Conservation (phyloP, 768 basidiomycete species). For the Termitomyces sp. region DNA sequence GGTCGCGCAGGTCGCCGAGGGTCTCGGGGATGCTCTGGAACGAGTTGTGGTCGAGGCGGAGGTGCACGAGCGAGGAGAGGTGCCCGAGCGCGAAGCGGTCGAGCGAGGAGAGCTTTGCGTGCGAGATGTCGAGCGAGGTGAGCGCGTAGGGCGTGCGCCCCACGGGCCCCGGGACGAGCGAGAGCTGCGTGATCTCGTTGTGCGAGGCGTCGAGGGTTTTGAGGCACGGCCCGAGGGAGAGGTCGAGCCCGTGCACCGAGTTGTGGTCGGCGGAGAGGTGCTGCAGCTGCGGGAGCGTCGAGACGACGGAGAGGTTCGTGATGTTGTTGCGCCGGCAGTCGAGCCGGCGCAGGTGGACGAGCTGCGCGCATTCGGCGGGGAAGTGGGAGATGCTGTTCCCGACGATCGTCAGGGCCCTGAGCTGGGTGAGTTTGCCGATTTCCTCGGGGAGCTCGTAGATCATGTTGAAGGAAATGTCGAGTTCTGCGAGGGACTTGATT, state of each 20-base stretch:
- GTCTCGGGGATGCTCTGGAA: conserved; percentile 82
- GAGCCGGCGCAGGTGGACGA: conserved; percentile 60
- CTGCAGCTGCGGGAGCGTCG: conserved; percentile 64
- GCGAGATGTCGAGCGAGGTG: conserved; percentile 78
- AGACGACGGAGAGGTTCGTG: conserved; percentile 64
- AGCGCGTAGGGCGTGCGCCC: conserved; percentile 46
- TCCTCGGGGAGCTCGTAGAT: conserved; percentile 77
- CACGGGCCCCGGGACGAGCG: conserved; percentile 47
- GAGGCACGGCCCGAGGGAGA: conserved; percentile 65
- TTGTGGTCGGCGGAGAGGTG: conserved; percentile 80
- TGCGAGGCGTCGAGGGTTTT: conserved; percentile 69
- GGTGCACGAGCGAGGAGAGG: conserved; percentile 61
- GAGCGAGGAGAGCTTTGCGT: conserved; percentile 82
- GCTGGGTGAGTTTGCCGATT: conserved; percentile 60
- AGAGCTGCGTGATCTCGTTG: conserved; percentile 85
- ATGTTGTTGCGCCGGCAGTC: conserved; percentile 88
- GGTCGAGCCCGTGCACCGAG: conserved; percentile 70
- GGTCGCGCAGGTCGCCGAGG: conserved; percentile 64
- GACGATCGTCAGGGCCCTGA: conserved; percentile 76
- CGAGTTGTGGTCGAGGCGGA: conserved; percentile 83
- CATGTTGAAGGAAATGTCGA: conserved; percentile 94
- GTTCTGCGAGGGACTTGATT: conserved; percentile 68
- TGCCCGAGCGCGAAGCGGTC: conserved; percentile 70
- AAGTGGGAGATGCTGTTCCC: conserved; percentile 78
- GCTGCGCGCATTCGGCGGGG: conserved; percentile 50